Percentiles rank a stretch among this genome's conserved stretches.
These are phyloP conservation scores for Wickerhamiella qilinensis DNA, from an alignment of 805 yeast genomes.

Conservation along the genomic window DNA sequence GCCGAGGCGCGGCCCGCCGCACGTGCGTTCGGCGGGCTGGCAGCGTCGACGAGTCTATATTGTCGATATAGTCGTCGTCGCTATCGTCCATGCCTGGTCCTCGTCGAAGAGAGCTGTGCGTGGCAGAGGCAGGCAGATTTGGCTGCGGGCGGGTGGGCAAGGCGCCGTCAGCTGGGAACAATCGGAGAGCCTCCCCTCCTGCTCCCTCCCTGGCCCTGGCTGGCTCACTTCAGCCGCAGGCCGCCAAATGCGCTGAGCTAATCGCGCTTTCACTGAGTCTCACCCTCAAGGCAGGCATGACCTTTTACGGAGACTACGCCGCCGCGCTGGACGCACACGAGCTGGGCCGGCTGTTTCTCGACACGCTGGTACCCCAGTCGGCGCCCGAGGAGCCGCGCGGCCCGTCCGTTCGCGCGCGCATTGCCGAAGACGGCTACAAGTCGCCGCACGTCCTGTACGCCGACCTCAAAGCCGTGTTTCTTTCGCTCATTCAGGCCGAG, in stretches of 20 bases:
- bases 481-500: conserved; percentile 1
- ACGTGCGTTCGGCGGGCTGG: conserved; percentile 16
- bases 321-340: conserved; percentile 3
- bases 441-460: conserved; percentile 2
- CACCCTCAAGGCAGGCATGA: too few relatives aligned
- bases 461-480: conserved; percentile 3
- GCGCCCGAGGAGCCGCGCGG: too few relatives aligned
- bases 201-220: too few relatives aligned
- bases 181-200: too few relatives aligned
- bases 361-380: background rate
- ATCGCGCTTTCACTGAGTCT: too few relatives aligned
- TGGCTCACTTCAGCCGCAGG: too few relatives aligned
- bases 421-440: conserved; percentile 1
- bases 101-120: too few relatives aligned
- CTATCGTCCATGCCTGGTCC: conserved; percentile 23
- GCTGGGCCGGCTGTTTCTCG: conserved; percentile 4
- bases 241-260: too few relatives aligned
- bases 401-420: conserved; percentile 1
- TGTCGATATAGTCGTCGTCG: conserved; percentile 26
- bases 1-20: conserved; percentile 7
- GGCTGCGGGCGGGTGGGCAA: too few relatives aligned
- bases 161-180: too few relatives aligned
- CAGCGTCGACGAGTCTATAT: conserved; percentile 7
- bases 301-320: conserved; percentile 1
- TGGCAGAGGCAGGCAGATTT: too few relatives aligned